Percentiles rank a stretch among this genome's conserved stretches.
phyloP scores from a whole-genome alignment of 2,329 filamentous ascomycete genomes.

The Zymoseptoria brevis region DNA sequence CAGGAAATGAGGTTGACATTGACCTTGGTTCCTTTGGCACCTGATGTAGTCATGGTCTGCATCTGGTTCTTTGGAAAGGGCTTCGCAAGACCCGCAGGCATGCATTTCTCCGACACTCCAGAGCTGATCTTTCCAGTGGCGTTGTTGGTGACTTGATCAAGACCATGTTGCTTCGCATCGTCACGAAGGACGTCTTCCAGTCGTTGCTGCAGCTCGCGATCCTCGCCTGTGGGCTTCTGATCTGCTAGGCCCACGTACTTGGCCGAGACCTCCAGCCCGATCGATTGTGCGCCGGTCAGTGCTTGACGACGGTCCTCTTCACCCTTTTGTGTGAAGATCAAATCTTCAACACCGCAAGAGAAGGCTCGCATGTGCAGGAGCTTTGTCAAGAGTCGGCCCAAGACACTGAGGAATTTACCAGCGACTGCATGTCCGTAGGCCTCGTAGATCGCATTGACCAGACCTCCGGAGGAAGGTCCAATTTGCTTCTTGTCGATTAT shows the following conservation, averaged over 20 bases:
- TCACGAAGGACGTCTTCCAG: conserved; percentile 87
- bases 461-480: conserved; percentile 74
- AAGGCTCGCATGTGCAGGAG: conserved; percentile 91
- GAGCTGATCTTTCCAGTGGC: conserved; percentile 64
- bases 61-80: conserved; percentile 95
- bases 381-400: conserved; percentile 82
- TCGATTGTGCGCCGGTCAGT: conserved; percentile 56
- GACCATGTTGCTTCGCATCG: conserved; percentile 77
- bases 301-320: conserved; percentile 63
- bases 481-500: conserved; percentile 96
- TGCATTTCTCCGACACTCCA: conserved; percentile 66
- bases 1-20: conserved; percentile 98
- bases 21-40: conserved; percentile 85
- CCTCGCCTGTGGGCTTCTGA: conserved; percentile 51
- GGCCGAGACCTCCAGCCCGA: conserved; percentile 73
- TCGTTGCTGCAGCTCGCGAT: conserved; percentile 65
- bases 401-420: conserved; percentile 77
- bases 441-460: conserved; percentile 89
- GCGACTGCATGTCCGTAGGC: conserved; percentile 82
- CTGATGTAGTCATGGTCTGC: conserved; percentile 96
- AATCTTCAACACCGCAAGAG: conserved; percentile 93
- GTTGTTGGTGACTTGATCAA: conserved; percentile 82
- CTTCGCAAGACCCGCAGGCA: conserved; percentile 78
- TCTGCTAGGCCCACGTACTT: conserved; percentile 80
- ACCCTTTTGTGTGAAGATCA: conserved; percentile 73